phyloP scores from a whole-genome alignment of 192 early-diverging fungal genomes.

The Thamnidium elegans region DNA sequence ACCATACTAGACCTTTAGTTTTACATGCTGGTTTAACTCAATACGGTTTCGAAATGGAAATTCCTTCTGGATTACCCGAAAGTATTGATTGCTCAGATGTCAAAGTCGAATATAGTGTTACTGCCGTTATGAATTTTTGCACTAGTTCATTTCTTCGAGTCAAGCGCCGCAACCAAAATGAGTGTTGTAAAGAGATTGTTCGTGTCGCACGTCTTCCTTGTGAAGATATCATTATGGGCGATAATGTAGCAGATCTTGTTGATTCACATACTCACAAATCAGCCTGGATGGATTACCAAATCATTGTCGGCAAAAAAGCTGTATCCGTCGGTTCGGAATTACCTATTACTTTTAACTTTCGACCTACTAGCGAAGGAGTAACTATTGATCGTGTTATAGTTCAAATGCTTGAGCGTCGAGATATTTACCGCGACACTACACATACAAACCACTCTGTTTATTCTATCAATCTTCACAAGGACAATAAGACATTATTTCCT shows the following conservation, averaged over 20 bases:
- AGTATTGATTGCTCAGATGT: constrained; percentile 3
- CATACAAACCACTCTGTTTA: constrained; percentile 5
- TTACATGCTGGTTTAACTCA: constrained; percentile 2
- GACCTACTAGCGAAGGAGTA: not conserved
- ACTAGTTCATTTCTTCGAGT: not conserved
- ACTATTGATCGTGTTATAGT: not conserved
- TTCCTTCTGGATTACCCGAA: constrained; percentile 7
- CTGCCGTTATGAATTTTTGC: not conserved
- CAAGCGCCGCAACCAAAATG: not conserved
- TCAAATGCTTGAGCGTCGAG: constrained; percentile 7
- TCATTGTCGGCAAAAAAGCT: not conserved
- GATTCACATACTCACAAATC: constrained; percentile 9
- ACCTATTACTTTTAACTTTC: not conserved
- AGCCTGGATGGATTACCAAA: constrained; percentile 5
- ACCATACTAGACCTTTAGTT: not conserved
- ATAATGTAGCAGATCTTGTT: not conserved
- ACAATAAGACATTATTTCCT: not conserved
- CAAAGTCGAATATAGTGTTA: constrained; percentile 1
- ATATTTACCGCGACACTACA: not conserved
- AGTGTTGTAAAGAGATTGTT: not conserved
- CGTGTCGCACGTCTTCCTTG: not conserved
- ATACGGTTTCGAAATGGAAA: constrained; percentile 9
- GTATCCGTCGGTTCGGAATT: constrained; percentile 3
- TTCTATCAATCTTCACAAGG: not conserved
- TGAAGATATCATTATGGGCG: not conserved